Conservation (phyloP, 805 yeast species). For the Debaryomyces castellii region DNA sequence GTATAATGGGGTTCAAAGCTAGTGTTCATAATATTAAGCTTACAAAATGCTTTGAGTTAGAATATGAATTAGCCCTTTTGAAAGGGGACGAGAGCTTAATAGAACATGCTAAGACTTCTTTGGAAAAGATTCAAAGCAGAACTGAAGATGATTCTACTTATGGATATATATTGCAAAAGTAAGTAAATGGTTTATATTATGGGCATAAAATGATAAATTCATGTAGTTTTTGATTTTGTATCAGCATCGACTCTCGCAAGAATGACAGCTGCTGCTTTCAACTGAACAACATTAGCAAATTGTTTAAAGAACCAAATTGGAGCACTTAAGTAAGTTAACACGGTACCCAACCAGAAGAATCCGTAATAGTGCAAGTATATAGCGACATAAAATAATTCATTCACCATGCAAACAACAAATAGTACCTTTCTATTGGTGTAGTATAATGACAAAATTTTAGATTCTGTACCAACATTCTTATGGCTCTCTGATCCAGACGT, state of each 20-base stretch:
- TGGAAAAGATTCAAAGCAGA: slow-evolving; percentile 25
- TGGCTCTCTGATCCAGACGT: slow-evolving; percentile 78
- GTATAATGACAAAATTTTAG: slow-evolving; percentile 76
- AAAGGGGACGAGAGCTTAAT: slow-evolving; percentile 27
- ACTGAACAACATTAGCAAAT: slow-evolving; percentile 82
- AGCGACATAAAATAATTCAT: slow-evolving; percentile 91
- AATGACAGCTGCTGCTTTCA: slow-evolving; percentile 78
- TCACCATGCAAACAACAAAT: slow-evolving; percentile 87
- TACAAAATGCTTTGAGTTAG: slow-evolving; percentile 38
- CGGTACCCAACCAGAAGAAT: slow-evolving; percentile 58
- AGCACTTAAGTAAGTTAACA: slow-evolving; percentile 56
- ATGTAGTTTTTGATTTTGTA: slow-evolving; percentile 29
- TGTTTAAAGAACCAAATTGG: slow-evolving; percentile 94
- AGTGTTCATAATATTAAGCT: slow-evolving; percentile 39
- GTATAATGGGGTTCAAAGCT: slow-evolving; percentile 46
- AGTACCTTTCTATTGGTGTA: slow-evolving; percentile 83
- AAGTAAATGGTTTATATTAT: slow-evolving; percentile 1
- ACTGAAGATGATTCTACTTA: slow-evolving; percentile 28
- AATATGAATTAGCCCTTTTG: slow-evolving; percentile 33
- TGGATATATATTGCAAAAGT: slow-evolving; percentile 12
- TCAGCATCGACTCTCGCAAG: slow-evolving; percentile 78
- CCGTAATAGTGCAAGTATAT: slow-evolving; percentile 74
- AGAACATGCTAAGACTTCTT: slow-evolving; percentile 27
- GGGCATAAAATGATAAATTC: not conserved
- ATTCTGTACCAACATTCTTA: slow-evolving; percentile 73